Evolutionary conservation across 176 grass and related monocot genomes (phyloP), one percentile per base, ranked within the genome.

Genomic region (Carex kokanica): DNA sequence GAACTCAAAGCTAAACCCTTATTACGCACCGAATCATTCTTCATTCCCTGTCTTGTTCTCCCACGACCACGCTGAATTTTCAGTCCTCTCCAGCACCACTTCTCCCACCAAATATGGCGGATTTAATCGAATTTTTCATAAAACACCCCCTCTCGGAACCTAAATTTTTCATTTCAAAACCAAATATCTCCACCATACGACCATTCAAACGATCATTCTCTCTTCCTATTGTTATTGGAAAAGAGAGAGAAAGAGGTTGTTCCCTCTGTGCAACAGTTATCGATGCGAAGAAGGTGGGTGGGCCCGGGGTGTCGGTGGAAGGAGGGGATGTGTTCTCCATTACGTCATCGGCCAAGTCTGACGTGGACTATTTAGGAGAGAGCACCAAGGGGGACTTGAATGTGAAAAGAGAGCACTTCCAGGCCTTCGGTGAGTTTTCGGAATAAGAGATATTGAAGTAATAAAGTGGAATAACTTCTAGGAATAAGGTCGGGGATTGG

Each of bases 341-440:
- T 64, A 98, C 95, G 36, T 91, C 95, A 20, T 94, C 92, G 6
- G 88, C 88, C 83, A 85, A 85, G 56, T 98, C 95, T 52, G 84
- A 91, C 72, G 92, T 98, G 73, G 95, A 98, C 79, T 98, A 98
- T 86, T 81, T 98, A 1, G 95, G 95, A 63, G 85, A 98, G 89
- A 98, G 92, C 81, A 98, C 95, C 81, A 98, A 92, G 86, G 95
- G 94, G 49, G 92, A 98, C 85, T 82, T 98, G 84, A 98, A 93
- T 81, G 92, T 98, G 54, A 87, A 91, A 52, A 74, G 47, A 84
- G 90, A 94, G 80, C 91, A 90, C 36, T 87, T 94, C 34, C 88
- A 93, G 8, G 88, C 84, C 20, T 86, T 92, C 21, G 90, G 95
- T 98, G 81, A 94, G 95, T 58, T 86, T 64, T 51, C 18, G 5